A percentile compares a stretch with the other conserved stretches of the same genome.
Evolutionary conservation across 306 rosid genomes (phyloP).

Genomic region (Begonia fuchsioides): DNA sequence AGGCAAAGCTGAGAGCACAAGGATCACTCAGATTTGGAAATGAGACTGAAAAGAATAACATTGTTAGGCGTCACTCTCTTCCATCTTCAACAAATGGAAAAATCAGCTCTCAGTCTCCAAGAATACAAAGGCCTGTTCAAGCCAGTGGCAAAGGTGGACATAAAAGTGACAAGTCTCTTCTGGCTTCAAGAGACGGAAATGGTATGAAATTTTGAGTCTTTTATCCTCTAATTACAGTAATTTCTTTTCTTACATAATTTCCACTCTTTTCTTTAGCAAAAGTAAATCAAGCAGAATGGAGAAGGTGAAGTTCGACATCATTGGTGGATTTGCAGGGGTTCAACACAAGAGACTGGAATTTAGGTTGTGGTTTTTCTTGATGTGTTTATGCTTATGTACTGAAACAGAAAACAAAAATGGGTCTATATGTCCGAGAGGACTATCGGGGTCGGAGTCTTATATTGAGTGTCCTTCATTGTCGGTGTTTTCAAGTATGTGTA

Average conservation of each 20-base stretch:
- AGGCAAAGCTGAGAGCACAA: conserved; percentile 91
- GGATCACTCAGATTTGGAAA: conserved; percentile 77
- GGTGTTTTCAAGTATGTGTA: conserved; percentile 75
- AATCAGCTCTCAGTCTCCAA: conserved; percentile 81
- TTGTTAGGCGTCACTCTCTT: conserved; percentile 68
- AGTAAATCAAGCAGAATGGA: conserved; percentile 86
- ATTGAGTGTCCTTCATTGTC: conserved; percentile 39
- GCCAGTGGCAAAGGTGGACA: conserved; percentile 58
- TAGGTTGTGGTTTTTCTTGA: conserved; percentile 16
- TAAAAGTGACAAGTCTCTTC: conserved; percentile 28
- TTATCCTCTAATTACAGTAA: too few species aligned
- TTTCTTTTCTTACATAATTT: too few species aligned
- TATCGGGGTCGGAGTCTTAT: conserved; percentile 28
- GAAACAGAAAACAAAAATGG: too few species aligned
- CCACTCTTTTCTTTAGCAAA: conserved; percentile 50
- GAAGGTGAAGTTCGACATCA: conserved; percentile 32
- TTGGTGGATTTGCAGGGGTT: conserved; percentile 20
- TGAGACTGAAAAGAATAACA: conserved; percentile 48
- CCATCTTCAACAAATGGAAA: conserved; percentile 63
- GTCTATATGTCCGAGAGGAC: not conserved
- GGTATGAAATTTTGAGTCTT: conserved; percentile 12
- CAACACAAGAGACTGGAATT: conserved; percentile 4
- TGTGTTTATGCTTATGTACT: too few species aligned
- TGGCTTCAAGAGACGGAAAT: conserved; percentile 56
- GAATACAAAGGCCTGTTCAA: conserved; percentile 67